phyloP scores from a whole-genome alignment of 2,329 filamentous ascomycete species.

The Karstenula rhodostoma region DNA sequence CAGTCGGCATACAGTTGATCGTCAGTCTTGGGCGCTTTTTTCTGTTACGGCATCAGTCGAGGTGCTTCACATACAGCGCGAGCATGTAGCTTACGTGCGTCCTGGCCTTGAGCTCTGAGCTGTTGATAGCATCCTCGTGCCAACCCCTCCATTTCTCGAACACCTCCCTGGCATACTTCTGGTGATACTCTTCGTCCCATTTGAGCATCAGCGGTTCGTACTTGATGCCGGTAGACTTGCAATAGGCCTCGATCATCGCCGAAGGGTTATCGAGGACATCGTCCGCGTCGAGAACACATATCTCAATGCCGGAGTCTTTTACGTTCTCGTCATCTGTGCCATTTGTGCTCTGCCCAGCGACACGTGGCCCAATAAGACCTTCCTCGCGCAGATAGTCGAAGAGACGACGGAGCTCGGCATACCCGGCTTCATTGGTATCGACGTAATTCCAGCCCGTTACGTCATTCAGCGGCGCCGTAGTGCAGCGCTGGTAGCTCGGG shows the following conservation, averaged over 20 bases:
- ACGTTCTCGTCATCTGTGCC: constrained; percentile 44
- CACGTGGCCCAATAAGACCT: constrained; percentile 73
- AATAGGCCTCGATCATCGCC: constrained; percentile 79
- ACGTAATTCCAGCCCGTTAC: constrained; percentile 88
- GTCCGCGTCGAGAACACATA: constrained; percentile 92
- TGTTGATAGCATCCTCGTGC: constrained; percentile 92
- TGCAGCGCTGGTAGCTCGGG: constrained; percentile 94
- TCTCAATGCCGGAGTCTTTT: constrained; percentile 59
- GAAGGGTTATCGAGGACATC: constrained; percentile 88
- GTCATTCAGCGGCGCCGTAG: constrained; percentile 81
- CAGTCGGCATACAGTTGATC: constrained; percentile 76
- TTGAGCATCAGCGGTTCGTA: constrained; percentile 80
- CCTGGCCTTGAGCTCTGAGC: constrained; percentile 76
- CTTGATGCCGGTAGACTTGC: constrained; percentile 78
- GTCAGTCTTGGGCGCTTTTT: constrained; percentile 68
- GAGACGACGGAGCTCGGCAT: constrained; percentile 82
- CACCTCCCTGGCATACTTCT: constrained; percentile 71
- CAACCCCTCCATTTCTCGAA: constrained; percentile 99
- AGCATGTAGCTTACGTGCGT: constrained; percentile 59
- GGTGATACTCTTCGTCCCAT: constrained; percentile 81
- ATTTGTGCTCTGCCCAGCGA: constrained; percentile 57
- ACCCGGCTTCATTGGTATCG: constrained; percentile 87
- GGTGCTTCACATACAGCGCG: background rate
- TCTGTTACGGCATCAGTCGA: constrained; percentile 40
- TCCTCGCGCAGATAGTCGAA: constrained; percentile 83